These are phyloP conservation scores for Fusarium staphyleae DNA, from an alignment of 2,329 filamentous ascomycete species.

Conservation along the genomic window DNA sequence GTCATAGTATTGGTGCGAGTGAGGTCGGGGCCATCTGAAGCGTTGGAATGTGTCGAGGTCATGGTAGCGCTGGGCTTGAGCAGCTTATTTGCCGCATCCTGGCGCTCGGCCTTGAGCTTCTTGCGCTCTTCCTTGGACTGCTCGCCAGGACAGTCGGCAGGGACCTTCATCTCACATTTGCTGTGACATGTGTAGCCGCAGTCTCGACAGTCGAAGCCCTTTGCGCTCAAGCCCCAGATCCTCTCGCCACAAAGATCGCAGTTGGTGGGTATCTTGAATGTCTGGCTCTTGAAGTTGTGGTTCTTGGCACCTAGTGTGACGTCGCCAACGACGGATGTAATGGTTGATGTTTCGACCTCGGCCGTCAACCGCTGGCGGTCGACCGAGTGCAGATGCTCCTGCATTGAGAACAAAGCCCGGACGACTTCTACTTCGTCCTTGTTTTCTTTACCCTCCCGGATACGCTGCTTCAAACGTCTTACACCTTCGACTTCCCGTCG, in stretches of 20 bases:
- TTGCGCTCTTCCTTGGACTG: conserved; percentile 94
- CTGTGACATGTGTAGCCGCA: conserved; percentile 98
- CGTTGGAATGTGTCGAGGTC: conserved; percentile 56
- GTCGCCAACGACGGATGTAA: conserved; percentile 90
- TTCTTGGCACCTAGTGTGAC: conserved; percentile 91
- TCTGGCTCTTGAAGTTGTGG: conserved; percentile 98
- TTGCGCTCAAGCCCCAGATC: conserved; percentile 96
- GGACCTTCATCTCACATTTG: conserved; percentile 99
- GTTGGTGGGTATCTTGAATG: conserved; percentile 98
- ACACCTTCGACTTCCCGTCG: conserved; percentile 81
- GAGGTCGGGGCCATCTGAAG: conserved; percentile 71
- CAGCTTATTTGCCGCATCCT: conserved; percentile 75
- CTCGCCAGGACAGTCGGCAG: conserved; percentile 93
- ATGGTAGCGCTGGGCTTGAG: conserved; percentile 55
- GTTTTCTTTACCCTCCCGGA: conserved; percentile 85
- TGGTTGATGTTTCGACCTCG: conserved; percentile 91
- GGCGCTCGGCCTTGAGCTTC: conserved; percentile 85
- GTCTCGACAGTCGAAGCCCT: conserved; percentile 94
- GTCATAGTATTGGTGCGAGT: conserved; percentile 88
- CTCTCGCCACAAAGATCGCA: conserved; percentile 96
- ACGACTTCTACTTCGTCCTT: conserved; percentile 89
- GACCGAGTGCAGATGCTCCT: conserved; percentile 83
- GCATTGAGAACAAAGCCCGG: conserved; percentile 79
- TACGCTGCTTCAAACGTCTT: conserved; percentile 74
- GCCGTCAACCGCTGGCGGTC: conserved; percentile 86